Evolutionary conservation across 2,329 filamentous ascomycete species (phyloP).

Genomic region (Ascosphaera acerosa): DNA sequence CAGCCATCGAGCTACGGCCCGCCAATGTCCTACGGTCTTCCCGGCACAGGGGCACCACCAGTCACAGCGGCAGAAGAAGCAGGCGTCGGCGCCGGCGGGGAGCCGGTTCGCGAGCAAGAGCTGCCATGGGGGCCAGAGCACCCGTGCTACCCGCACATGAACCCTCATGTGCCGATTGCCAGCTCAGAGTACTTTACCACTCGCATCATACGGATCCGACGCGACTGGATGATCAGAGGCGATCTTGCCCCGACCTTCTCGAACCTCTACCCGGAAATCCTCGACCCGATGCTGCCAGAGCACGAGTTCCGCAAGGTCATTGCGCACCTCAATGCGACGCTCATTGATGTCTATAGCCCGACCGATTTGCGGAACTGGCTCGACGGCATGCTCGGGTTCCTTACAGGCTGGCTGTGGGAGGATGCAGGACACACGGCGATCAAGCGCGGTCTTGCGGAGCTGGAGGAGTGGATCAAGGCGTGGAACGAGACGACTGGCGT

Average conservation of each 20-base stretch:
- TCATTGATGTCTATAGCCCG: slow-evolving; percentile 58
- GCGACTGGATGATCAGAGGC: slow-evolving; percentile 76
- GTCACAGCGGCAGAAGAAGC: slow-evolving; percentile 4
- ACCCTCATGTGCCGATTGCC: slow-evolving; percentile 61
- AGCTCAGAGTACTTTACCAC: slow-evolving; percentile 54
- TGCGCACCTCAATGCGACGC: slow-evolving; percentile 52
- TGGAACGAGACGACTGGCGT: slow-evolving; percentile 52
- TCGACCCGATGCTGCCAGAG: slow-evolving; percentile 66
- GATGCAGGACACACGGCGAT: slow-evolving; percentile 54
- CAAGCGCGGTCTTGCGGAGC: slow-evolving; percentile 40
- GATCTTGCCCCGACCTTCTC: slow-evolving; percentile 84
- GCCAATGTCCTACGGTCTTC: background rate
- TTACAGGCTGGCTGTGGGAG: slow-evolving; percentile 90
- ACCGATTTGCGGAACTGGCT: slow-evolving; percentile 51
- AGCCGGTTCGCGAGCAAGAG: slow-evolving; percentile 36
- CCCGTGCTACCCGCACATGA: slow-evolving; percentile 81
- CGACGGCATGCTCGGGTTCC: slow-evolving; percentile 51
- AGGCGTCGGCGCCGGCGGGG: slow-evolving; percentile 14
- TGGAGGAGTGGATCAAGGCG: slow-evolving; percentile 62
- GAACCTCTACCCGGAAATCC: slow-evolving; percentile 85
- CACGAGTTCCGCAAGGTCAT: slow-evolving; percentile 66
- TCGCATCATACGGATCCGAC: slow-evolving; percentile 68
- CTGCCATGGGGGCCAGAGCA: slow-evolving; percentile 83
- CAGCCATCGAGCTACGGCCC: background rate
- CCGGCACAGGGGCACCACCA: background rate